Evolutionary conservation across 768 basidiomycete genomes (phyloP), one percentile per base, ranked within the genome.

Genomic region (Udeniomyces megalosporus): DNA sequence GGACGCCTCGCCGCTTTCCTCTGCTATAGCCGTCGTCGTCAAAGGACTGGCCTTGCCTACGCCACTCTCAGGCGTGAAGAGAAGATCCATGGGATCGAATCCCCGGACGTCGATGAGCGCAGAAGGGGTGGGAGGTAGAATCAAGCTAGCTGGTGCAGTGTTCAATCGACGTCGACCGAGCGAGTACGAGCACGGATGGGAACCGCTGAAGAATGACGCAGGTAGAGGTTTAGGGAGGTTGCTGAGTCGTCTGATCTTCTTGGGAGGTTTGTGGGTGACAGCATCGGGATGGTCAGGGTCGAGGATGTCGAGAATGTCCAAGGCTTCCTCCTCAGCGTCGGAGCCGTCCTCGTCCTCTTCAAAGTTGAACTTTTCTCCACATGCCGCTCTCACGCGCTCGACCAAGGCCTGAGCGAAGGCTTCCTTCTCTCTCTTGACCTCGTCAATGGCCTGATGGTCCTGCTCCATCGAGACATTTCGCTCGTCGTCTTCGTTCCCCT

Each of bases 221-320:
- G 62, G 62, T 20, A 63, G 51, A 22, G 62, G 62, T 49, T 51
- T 63, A 14, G 62, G 62, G 15, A 63, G 50, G 10, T 34, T 28
- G 48, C 45, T 48, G 14, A 35, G 32, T 24, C 56, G 62, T 46
- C 62, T 31, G 26, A 35, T 49, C 47, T 51, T 50, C 26, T 42
- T 60, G 1, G 46, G 22, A 28, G 32, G 47, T 12, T n/a, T 38
- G 48, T 53, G 50, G 51, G 53, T 49, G 31, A 22, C 47, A 12
- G 58, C 58, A 0, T 17, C 60, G 44, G n/a, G 7, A 2, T 20
- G 15, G 44, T 50, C 38, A 10, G 44, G 31, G 20, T 14, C 26
- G 29, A 51, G n/a, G 17, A 10, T 12, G 12, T 32, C 44, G 54
- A 20, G 46, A 29, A n/a, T 4, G 24, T 48, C 15, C 29, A 11